Evolutionary conservation across 2,329 filamentous ascomycete genomes (phyloP).

Genomic region (Coleophoma eucalyptorum): DNA sequence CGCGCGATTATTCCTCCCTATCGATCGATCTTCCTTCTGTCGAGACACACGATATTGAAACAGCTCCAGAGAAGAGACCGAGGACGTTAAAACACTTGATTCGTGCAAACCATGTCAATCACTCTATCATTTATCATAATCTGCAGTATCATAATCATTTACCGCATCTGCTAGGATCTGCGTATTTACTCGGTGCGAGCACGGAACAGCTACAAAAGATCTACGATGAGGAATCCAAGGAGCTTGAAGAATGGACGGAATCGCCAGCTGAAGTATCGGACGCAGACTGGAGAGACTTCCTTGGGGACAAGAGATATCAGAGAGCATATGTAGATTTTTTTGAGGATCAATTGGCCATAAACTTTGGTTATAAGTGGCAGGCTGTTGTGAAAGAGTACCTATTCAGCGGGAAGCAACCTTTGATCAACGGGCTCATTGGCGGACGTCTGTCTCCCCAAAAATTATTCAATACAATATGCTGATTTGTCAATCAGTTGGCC

Average conservation of each 20-base stretch:
- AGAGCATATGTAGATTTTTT: conserved; percentile 93
- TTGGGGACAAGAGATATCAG: conserved; percentile 79
- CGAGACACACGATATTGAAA: conserved; percentile 75
- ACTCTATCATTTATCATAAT: conserved; percentile 77
- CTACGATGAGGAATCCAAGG: conserved; percentile 72
- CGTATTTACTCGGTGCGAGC: conserved; percentile 79
- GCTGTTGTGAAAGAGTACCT: conserved; percentile 72
- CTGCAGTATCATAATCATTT: conserved; percentile 78
- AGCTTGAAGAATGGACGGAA: conserved; percentile 75
- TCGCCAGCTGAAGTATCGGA: conserved; percentile 80
- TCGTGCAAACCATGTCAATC: conserved; percentile 86
- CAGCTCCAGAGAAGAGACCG: conserved; percentile 70
- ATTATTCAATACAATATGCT: neutral
- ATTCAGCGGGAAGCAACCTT: conserved; percentile 67
- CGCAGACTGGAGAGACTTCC: conserved; percentile 81
- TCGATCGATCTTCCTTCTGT: conserved; percentile 61
- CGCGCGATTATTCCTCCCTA: conserved; percentile 21
- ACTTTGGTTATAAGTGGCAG: conserved; percentile 77
- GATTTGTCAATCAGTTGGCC: conserved; percentile 57
- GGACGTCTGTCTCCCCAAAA: conserved; percentile 57
- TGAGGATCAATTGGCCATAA: conserved; percentile 78
- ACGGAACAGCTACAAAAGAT: conserved; percentile 70
- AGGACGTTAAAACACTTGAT: conserved; percentile 86
- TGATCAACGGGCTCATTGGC: conserved; percentile 76
- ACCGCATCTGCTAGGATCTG: conserved; percentile 77